These are phyloP conservation scores for Scedosporium minutisporum DNA, from an alignment of 2,329 filamentous ascomycete genomes.

Conservation along the genomic window DNA sequence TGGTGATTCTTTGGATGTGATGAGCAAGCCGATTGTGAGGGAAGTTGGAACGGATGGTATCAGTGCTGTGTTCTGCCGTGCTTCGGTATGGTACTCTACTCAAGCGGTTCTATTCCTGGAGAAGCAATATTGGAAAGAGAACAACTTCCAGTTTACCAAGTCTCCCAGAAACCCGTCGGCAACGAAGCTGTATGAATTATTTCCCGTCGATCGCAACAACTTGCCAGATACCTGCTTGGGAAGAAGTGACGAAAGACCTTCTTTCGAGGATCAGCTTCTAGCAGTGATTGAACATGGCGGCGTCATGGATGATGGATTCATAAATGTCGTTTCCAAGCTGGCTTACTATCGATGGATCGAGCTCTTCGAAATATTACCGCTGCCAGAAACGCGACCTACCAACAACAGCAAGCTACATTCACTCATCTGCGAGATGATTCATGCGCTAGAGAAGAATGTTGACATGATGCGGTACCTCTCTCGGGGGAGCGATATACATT, in stretches of 20 bases:
- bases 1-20: background rate
- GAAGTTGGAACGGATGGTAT: background rate
- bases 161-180: background rate
- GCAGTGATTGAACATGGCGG: background rate
- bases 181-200: no score
- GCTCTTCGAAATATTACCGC: background rate
- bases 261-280: background rate
- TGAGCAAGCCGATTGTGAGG: background rate
- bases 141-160: background rate
- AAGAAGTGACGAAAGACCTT: no score
- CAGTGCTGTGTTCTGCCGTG: background rate
- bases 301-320: background rate
- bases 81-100: background rate
- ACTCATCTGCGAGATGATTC: background rate
- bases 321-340: background rate
- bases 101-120: background rate
- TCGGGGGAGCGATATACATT: no score
- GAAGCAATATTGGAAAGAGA: background rate
- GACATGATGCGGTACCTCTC: no score
- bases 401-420: background rate
- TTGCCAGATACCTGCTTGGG: no score
- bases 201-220: no score
- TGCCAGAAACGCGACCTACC: background rate
- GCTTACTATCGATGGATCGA: background rate
- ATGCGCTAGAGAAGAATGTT: background rate